Base-by-base conservation (phyloP, 805 yeast genomes). In the Yarrowia sp. region DNA sequence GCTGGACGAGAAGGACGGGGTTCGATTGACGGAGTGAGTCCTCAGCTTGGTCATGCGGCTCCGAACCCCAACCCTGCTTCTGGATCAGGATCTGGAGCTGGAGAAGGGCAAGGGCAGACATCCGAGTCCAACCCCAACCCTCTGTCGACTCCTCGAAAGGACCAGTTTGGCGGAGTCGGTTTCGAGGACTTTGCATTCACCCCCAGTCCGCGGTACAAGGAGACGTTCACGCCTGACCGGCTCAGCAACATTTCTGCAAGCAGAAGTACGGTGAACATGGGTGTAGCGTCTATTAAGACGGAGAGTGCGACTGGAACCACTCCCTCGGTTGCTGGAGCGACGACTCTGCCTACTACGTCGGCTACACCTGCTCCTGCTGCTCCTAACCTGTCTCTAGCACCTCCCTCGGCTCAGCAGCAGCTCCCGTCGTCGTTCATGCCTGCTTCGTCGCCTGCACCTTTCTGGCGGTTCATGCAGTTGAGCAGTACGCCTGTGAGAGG, bases 391-490 rank as follows among this genome's bases (percentile, higher is more conserved):
- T 71, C 70, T 38, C 72, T 76, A 44, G 78, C 77, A 4, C 78
- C 78, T 31, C 78, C 78, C 9, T 67, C 70, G 13, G 71, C 78
- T 1, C 75, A 70, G 68, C 74, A 68, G 66, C 77, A 71, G 66
- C 68, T 74, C 64, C 80, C 73, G 71, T 78, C 76, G 73, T 78
- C 74, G 75, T 78, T 77, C 83, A 76, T 77, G 72, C 80, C 78
- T 7, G 81, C 78, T 57, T 84, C 88, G 35, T 90, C 96, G 1
- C 98, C 98, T 1, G 97, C 96, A 8, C 76, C 79, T 15, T 84
- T 92, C 66, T 90, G 97, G 98, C 90, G 89, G 73, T 86, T 90
- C 77, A 90, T 92, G 72, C 97, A 92, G 71, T 86, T 92, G 10
- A 67, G 71, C 11, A 69, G 71, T 39, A 70, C 74, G 22, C 73